These are phyloP conservation scores for Ogataea methylovora DNA, from an alignment of 805 yeast species.

Conservation along the genomic window DNA sequence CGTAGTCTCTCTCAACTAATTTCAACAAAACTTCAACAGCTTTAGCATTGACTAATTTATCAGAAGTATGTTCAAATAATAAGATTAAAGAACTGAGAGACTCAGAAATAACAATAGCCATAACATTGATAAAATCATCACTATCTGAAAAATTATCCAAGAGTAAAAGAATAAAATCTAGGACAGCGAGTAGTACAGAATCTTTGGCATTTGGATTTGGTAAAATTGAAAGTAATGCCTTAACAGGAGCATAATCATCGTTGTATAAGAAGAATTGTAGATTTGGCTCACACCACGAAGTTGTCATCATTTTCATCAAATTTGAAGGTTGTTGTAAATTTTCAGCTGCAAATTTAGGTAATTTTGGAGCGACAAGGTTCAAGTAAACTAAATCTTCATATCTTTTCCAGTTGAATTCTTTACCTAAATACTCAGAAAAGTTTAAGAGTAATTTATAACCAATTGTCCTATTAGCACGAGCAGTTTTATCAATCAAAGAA, in stretches of 20 bases:
- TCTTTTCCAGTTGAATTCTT: conserved; percentile 46
- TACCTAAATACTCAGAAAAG: conserved; percentile 48
- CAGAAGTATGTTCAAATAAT: conserved; percentile 33
- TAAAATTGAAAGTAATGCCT: conserved; percentile 49
- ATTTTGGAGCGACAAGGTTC: conserved; percentile 54
- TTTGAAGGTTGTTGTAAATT: conserved; percentile 83
- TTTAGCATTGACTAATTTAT: conserved; percentile 40
- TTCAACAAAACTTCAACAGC: conserved; percentile 45
- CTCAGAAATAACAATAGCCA: conserved; percentile 51
- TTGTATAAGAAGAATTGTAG: conserved; percentile 45
- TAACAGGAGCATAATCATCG: conserved; percentile 48
- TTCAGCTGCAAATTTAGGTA: conserved; percentile 61
- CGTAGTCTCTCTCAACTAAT: conserved; percentile 50
- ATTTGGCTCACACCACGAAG: conserved; percentile 43
- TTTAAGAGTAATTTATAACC: conserved; percentile 60
- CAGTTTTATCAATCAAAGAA: conserved; percentile 31
- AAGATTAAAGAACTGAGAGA: conserved; percentile 45
- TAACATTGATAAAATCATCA: conserved; percentile 36
- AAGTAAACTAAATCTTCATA: conserved; percentile 43
- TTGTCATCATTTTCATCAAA: conserved; percentile 53
- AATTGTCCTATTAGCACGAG: conserved; percentile 53
- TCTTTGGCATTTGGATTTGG: conserved; percentile 55
- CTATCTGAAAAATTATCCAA: conserved; percentile 31
- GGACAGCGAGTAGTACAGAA: conserved; percentile 46
- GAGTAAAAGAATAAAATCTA: conserved; percentile 46